These are phyloP conservation scores for Lipomyces yarrowii DNA, from an alignment of 1,139 yeast genomes.

Conservation along the genomic window DNA sequence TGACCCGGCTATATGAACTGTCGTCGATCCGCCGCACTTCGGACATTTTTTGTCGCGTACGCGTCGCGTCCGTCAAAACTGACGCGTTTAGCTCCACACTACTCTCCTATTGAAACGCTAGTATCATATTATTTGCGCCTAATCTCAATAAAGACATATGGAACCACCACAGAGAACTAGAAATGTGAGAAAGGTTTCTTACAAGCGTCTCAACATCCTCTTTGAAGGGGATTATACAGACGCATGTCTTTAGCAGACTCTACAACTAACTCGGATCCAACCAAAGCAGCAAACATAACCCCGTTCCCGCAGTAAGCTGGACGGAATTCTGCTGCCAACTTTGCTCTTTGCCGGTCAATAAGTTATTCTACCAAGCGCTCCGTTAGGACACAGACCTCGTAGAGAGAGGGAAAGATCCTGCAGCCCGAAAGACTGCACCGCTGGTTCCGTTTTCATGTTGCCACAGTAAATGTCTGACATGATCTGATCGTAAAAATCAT, in stretches of 20 bases:
- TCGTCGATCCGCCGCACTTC: neutral
- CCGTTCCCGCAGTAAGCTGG: neutral
- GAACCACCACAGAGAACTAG: neutral
- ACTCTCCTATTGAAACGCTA: neutral
- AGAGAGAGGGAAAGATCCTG: constrained; percentile 52
- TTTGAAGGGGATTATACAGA: neutral
- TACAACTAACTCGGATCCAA: neutral
- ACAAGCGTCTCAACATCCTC: constrained; percentile 8
- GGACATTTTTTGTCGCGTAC: neutral
- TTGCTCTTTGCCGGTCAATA: neutral
- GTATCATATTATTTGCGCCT: neutral
- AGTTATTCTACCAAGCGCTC: constrained; percentile 58
- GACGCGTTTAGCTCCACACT: too few relatives aligned
- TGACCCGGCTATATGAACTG: neutral
- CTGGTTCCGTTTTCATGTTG: constrained; percentile 42
- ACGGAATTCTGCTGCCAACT: neutral
- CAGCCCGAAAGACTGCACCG: constrained; percentile 60
- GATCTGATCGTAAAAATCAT: neutral
- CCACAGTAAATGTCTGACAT: neutral
- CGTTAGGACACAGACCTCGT: constrained; percentile 57
- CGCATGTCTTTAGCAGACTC: constrained; percentile 20
- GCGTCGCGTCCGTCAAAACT: neutral
- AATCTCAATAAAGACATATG: neutral
- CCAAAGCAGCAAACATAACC: neutral
- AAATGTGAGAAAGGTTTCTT: constrained; percentile 23